Base-by-base conservation (phyloP, 2,329 filamentous ascomycete genomes). In the Magnaporthiopsis incrustans region DNA sequence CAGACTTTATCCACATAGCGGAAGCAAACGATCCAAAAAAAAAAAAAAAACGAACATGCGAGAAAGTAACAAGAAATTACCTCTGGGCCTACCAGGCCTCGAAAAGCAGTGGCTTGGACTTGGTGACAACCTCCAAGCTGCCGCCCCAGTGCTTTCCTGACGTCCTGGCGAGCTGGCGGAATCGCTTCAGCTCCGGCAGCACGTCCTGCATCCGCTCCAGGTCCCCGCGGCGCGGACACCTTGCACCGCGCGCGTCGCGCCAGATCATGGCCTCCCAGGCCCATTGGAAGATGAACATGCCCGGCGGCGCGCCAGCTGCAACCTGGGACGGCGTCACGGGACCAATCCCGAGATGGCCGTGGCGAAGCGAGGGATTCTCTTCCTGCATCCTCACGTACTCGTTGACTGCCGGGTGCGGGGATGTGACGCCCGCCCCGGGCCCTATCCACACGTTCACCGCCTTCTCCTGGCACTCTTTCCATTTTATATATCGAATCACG, bases 231-330 rank as follows among this genome's bases (percentile, higher is more conserved):
- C 33, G 25, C 25, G 22, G 27, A 26, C 26, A 12, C 44, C 44
- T 53, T 53, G 8, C 18, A 25, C 22, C 44, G 44, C 44, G 2
- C 18, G 10, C 57, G 25, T 14, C 22, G 10, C 79, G 78, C 66
- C 78, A 72, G 3, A 83, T 65, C 63, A 83, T 79, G 6, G 75
- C 76, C 65, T 79, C 77, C 84, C 84, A 86, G 0, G 83, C 83
- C 1, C 75, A 77, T 33, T 79, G 74, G 67, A 81, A 85, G 56
- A 86, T 71, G 64, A 77, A 78, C 0, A 75, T 73, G 0, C 75
- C 73, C 0, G 70, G 60, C 5, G 83, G 83, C 5, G 79, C 81
- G 1, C 84, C 84, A 0, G 81, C 81, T 2, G 70, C 72, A 22
- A 82, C 72, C 63, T 86, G 84, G 26, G 74, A 73, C 15, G 82